Base-by-base conservation (phyloP, 108 stramenopile species). In the Mayamaea pseudoterrestris region DNA sequence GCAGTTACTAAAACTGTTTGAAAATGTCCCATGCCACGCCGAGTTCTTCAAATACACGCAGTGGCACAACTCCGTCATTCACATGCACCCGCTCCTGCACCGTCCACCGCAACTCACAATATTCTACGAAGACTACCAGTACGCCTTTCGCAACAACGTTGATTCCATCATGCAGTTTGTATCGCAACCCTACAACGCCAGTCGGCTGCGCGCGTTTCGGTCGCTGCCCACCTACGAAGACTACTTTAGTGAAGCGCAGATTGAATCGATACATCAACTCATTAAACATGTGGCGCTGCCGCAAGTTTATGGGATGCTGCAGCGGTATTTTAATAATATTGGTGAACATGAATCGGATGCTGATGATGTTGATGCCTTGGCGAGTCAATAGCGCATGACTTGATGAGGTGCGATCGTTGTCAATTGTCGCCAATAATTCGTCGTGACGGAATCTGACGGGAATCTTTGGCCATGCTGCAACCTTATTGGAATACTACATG, bases 11-110 rank as follows among this genome's bases (percentile, higher is more conserved):
- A 50, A 79, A 0, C 12, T 56, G 0, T 47, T 80, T 0, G 41
- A 62, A 36, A 30, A 45, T 23, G 61, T 82, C 5, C 83, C 88
- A 0, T 90, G 83, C 45, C 73, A 76, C 44, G 62, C 67, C 0
- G 88, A 90, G 39, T 78, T 84, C 24, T 78, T 66, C 58, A 64
- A 74, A 29, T 90, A 74, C 44, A 52, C 77, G 14, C 80, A 84
- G 39, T 90, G 88, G 88, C 88, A 90, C 57, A 84, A 84, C 47
- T 66, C 76, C 29, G 75, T 73, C 24, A 65, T 79, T 28, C 31
- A 59, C 14, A 13, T 28, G 11, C 14, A 44, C 11, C 18, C 16
- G 30, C 29, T 47, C 30, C 17, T 28, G 24, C 17, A 11, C 27
- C 13, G 2, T 26, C 34, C n/a, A 4, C n/a, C n/a, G 35, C n/a